A percentile compares a stretch with the other conserved stretches of the same genome.
These are phyloP conservation scores for Podospora pseudopauciseta DNA, from an alignment of 495 filamentous ascomycete species.

Conservation along the genomic window DNA sequence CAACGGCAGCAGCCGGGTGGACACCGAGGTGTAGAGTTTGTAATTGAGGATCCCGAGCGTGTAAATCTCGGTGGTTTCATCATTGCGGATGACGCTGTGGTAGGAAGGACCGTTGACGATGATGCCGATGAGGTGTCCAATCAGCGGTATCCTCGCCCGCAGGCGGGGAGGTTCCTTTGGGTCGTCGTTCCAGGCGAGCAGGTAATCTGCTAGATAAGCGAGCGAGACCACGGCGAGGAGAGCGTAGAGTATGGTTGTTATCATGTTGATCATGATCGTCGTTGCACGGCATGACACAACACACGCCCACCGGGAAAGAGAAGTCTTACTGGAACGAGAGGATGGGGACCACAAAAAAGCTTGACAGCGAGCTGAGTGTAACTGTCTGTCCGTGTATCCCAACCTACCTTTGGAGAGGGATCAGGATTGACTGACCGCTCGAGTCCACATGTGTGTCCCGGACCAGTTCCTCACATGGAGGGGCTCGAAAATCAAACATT, in stretches of 20 bases:
- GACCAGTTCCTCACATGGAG: neutral
- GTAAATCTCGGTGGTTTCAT: slow-evolving; percentile 1
- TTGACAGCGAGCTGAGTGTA: too few species aligned
- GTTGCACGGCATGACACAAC: too few species aligned
- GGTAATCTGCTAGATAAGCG: neutral
- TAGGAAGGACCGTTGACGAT: neutral
- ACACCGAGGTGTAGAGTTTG: neutral
- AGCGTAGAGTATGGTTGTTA: neutral
- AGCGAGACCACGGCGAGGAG: neutral
- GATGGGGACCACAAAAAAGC: too few species aligned
- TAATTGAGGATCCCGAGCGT: neutral
- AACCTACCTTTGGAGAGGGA: neutral
- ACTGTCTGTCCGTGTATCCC: neutral
- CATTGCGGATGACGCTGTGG: neutral
- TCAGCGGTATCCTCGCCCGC: neutral
- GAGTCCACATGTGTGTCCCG: neutral
- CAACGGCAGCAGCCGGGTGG: neutral
- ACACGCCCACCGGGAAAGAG: too few species aligned
- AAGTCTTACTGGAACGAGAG: too few species aligned
- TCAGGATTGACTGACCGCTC: neutral
- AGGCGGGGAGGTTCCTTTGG: neutral
- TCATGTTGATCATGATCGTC: neutral
- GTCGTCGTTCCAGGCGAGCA: neutral
- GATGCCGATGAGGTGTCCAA: neutral
- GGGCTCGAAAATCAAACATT: neutral